Evolutionary conservation across 257 asterid species (phyloP), one percentile per base, ranked within the genome.

Genomic region (Haberlea rhodopensis): DNA sequence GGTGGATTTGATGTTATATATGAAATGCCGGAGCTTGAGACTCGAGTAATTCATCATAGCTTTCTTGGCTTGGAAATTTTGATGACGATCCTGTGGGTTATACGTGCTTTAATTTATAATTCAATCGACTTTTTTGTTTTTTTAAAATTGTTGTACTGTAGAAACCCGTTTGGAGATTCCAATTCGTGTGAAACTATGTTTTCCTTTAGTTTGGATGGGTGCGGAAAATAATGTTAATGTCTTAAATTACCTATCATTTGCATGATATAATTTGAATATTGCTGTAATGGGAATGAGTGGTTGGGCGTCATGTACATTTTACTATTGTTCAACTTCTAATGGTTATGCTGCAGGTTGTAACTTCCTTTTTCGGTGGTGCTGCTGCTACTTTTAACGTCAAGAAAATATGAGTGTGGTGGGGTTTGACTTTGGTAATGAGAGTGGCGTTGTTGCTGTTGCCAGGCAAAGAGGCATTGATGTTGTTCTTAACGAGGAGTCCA

Each of bases 391-490:
- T n/a, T n/a, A n/a, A n/a, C n/a, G n/a, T n/a, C n/a, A 49, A 72
- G 70, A 73, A 75, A 83, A 74, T 67, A 91, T 91, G 98, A 91
- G 98, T 51, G 98, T 91, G 96, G 98, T n/a, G n/a, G n/a, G n/a
- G n/a, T n/a, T n/a, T n/a, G n/a, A n/a, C n/a, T n/a, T n/a, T n/a
- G n/a, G n/a, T 46, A 91, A 91, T 11, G 96, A 91, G 80, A 91
- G 95, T 62, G 71, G 92, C 13, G 98, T 91, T 31, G 96, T 91
- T 58, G 98, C 98, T 0, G 98, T 91, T 62, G 98, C 98, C 15
- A 78, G 96, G 80, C 98, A 91, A 65, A 77, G 98, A 60, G 98
- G 98, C 22, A 91, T 91, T 46, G 98, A 91, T 57, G 96, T 91
- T n/a, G n/a, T n/a, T n/a, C n/a, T n/a, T n/a, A n/a, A n/a, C n/a